phyloP scores from a whole-genome alignment of 2,329 filamentous ascomycete species.

The Aspergillus tubingensis region DNA sequence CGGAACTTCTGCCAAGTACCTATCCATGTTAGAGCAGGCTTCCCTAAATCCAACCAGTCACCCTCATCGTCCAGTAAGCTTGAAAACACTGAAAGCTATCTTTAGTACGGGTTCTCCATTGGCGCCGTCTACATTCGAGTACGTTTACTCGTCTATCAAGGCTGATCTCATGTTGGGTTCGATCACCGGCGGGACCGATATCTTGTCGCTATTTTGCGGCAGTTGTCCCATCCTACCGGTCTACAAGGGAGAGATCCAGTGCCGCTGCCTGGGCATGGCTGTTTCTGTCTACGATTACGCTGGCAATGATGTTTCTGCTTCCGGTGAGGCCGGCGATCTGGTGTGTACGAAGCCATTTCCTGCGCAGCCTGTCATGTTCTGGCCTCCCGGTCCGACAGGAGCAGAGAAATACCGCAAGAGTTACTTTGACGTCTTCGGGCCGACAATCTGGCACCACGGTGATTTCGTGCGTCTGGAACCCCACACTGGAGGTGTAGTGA shows the following conservation, averaged over 20 bases:
- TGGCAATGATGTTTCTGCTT: slow-evolving; percentile 58
- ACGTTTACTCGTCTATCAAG: slow-evolving; percentile 84
- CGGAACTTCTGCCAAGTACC: slow-evolving; percentile 90
- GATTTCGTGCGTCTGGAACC: slow-evolving; percentile 80
- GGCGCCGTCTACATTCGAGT: slow-evolving; percentile 88
- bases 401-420: slow-evolving; percentile 75
- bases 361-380: slow-evolving; percentile 88
- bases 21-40: slow-evolving; percentile 85
- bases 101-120: slow-evolving; percentile 93
- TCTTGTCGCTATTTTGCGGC: slow-evolving; percentile 90
- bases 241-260: slow-evolving; percentile 73
- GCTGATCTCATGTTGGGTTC: slow-evolving; percentile 79
- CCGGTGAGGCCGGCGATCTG: slow-evolving; percentile 78
- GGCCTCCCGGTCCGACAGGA: slow-evolving; percentile 65
- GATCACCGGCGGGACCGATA: slow-evolving; percentile 95
- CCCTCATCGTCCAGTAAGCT: slow-evolving; percentile 39
- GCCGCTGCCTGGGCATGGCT: slow-evolving; percentile 77
- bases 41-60: slow-evolving; percentile 61
- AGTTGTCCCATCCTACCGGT: slow-evolving; percentile 77
- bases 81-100: slow-evolving; percentile 70
- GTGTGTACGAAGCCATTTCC: slow-evolving; percentile 87
- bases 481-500: slow-evolving; percentile 74
- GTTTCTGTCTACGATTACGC: slow-evolving; percentile 60
- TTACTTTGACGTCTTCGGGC: slow-evolving; percentile 82
- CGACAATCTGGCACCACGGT: slow-evolving; percentile 81